Evolutionary conservation across 179 eudicot species (phyloP), one percentile per base, ranked within the genome.

Genomic region (Camellia oleifera): DNA sequence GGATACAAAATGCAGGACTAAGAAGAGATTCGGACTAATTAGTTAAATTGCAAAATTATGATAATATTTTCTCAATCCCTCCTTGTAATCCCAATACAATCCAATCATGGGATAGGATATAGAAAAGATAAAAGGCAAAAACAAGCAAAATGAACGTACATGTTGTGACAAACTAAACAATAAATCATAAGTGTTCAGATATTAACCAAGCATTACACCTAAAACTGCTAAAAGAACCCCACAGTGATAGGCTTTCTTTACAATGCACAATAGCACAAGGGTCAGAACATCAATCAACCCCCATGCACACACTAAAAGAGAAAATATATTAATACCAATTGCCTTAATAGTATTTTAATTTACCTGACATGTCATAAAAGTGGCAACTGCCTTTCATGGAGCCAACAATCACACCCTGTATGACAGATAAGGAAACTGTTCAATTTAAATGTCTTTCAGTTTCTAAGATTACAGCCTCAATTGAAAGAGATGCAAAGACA

Each of bases 351-450:
- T 32, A 32, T 32, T 32, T 32, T 32, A 32, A 32, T 23, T 69
- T 88, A 92, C 98, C 97, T 90, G 93, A 88, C 80, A 88, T 81
- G 82, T 81, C 85, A 77, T 84, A 92, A 74, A 89, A 90, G 23
- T 90, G 93, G 82, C 93, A 93, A 71, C 63, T 83, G 69, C 98
- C 98, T 58, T 89, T 74, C 76, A 91, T 87, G 15, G 91, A 87
- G 72, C 97, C 98, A 81, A 92, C 85, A 65, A 92, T 83, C 52
- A 89, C 92, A 61, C 96, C 96, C 98, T 93, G 89, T 74, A 82
- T 18, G 69, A 78, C 56, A 58, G 78, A 42, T 18, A 23, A 52
- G 54, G 50, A 11, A 64, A 20, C 69, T 26, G 2, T 54, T 63
- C 8, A n/a, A 15, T 75, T 14, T 32, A 32, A 76, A 15, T 10